Base-by-base conservation (phyloP, 108 stramenopile species). In the Aurantiochytrium sp. region DNA sequence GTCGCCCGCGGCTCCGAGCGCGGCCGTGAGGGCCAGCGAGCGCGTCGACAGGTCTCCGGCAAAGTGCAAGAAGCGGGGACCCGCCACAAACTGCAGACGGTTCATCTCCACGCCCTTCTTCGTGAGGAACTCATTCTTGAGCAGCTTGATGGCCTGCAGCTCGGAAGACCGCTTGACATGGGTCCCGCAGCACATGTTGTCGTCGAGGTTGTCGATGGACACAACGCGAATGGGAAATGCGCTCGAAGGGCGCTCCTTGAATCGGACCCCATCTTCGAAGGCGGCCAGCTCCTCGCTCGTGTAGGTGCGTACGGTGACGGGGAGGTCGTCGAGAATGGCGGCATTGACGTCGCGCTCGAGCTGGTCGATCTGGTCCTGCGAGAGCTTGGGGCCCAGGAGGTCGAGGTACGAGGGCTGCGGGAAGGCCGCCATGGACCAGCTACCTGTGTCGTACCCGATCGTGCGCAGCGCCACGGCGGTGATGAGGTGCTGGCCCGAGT, bases 101-200 rank as follows among this genome's bases (percentile, higher is more conserved):
- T 65, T 65, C 15, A 65, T 34, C 59, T 65, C 22, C 8, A 55
- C 21, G 31, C 10, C 31, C 8, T 42, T 55, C 32, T 45, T 39
- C 27, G 55, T 85, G 8, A n/a, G 19, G 10, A 48, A n/a, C 2
- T 90, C 89, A 31, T 37, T 68, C 55, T 41, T 45, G 69, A 90
- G 52, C 32, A 90, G 37, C 32, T 88, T 90, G 32, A 90, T 4
- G 50, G 69, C 69, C 52, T 90, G 89, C 30, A 90, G 87, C 30
- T 87, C 55, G 34, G 69, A 55, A 0, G 54, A 4, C 5, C 37
- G 37, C 19, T n/a, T 50, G 17, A 90, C 89, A 39, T 90, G 89
- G 27, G 89, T 90, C 27, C 89, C 89, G 69, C 89, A 87, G 55
- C 89, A 90, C n/a, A 86, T 85, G 45, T 90, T 90, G 8, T 19